Evolutionary conservation across 2,329 filamentous ascomycete genomes (phyloP), one percentile per base, ranked within the genome.

Genomic region (Xylaria sp.): DNA sequence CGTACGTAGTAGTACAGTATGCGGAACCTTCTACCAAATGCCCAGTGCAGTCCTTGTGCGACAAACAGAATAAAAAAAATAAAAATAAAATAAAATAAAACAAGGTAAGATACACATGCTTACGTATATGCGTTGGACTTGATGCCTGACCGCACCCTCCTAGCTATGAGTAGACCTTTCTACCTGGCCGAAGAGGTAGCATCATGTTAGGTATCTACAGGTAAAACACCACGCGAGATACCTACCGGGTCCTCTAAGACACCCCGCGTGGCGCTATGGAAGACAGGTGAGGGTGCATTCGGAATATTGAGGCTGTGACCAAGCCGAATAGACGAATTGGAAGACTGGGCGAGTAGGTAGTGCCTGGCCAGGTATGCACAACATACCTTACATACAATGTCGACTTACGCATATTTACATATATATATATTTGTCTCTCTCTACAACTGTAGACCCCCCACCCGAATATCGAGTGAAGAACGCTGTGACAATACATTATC

Each of bases 161-260:
- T 19, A 7, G 39, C 45, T 32, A 59, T 21, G 56, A 56, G 47
- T 36, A 47, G 57, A 32, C 36, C 32, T 54, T 50, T 61, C 39
- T 47, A 19, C 39, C 36, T 48, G 5, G 6, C 12, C 5, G 14
- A 11, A 7, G 30, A 39, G 45, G 19, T 47, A 51, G 48, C 47
- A 32, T 48, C 12, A 63, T 62, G 2, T 36, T 36, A 36, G 34
- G 34, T 68, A 53, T 27, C 2, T 27, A 27, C 24, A 27, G 68
- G 51, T 34, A 65, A 54, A 61, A 24, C 24, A 19, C 68, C 62
- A 61, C 47, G 65, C 64, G 50, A 64, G 55, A 63, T 58, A 61
- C 21, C 14, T 58, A 61, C 21, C 14, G 39, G 14, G 19, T 32
- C 47, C 48, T 56, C 50, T 64, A 55, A 53, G 50, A 67, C 56